These are phyloP conservation scores for Trichosporon sp. DNA, from an alignment of 1,284 basidiomycete species.

Conservation along the genomic window DNA sequence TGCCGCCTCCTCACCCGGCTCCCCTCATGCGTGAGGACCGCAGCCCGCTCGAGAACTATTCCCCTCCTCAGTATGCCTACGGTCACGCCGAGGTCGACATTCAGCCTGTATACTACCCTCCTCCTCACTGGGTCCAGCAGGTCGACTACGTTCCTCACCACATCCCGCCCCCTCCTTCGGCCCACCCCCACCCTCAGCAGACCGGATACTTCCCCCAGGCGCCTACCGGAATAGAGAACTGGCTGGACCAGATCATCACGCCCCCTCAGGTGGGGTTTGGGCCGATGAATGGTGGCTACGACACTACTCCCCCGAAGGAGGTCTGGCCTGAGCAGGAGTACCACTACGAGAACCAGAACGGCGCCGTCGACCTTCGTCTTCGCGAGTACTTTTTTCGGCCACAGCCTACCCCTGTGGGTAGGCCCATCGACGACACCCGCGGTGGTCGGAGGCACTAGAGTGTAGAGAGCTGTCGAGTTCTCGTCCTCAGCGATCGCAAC, in stretches of 20 bases:
- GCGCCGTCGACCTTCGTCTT: constrained; percentile 16
- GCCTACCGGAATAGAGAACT: constrained; percentile 24
- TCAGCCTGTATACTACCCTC: background rate
- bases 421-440: constrained; percentile 16
- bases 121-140: constrained; percentile 14
- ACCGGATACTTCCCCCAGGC: constrained; percentile 12
- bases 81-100: constrained; percentile 13
- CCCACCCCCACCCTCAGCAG: constrained; percentile 17
- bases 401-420: constrained; percentile 20
- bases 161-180: constrained; percentile 15
- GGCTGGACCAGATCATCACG: constrained; percentile 27
- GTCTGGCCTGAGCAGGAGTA: constrained; percentile 20
- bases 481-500: background rate
- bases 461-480: constrained; percentile 1
- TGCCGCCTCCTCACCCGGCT: constrained; percentile 3
- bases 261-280: constrained; percentile 13
- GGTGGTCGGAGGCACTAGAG: constrained; percentile 8
- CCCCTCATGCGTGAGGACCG: constrained; percentile 16
- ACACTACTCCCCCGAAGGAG: constrained; percentile 18
- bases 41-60: constrained; percentile 6
- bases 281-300: constrained; percentile 14
- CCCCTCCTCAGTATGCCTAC: constrained; percentile 6
- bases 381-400: constrained; percentile 20
- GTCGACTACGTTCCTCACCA: constrained; percentile 17
- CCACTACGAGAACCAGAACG: constrained; percentile 20